A percentile compares a stretch with the other conserved stretches of the same genome.
phyloP scores from a whole-genome alignment of 2,329 filamentous ascomycete species.

The Exophiala aquamarina region DNA sequence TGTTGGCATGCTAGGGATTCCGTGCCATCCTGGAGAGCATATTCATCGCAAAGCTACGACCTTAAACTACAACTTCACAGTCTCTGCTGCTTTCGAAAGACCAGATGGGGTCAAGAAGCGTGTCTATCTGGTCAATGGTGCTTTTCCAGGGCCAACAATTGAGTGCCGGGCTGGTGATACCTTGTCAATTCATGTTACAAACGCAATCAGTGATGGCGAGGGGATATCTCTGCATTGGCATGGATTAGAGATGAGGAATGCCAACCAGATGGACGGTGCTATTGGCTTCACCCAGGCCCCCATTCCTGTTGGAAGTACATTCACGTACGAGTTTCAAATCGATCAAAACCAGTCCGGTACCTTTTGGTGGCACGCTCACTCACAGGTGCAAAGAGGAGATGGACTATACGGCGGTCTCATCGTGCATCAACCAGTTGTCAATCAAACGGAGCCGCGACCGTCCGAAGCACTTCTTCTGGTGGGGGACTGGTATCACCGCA shows the following conservation, averaged over 20 bases:
- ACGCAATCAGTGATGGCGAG: slow-evolving; percentile 30
- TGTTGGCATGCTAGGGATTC: no score
- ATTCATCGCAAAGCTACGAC: slow-evolving; percentile 36
- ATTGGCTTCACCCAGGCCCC: slow-evolving; percentile 66
- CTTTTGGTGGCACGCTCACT: slow-evolving; percentile 69
- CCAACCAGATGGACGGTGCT: slow-evolving; percentile 72
- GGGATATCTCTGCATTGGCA: slow-evolving; percentile 67
- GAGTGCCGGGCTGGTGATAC: slow-evolving; percentile 50
- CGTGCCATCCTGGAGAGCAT: slow-evolving; percentile 48
- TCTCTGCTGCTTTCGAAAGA: slow-evolving; percentile 39
- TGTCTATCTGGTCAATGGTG: slow-evolving; percentile 51
- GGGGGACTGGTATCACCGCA: no score
- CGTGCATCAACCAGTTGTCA: slow-evolving; percentile 60
- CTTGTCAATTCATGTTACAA: slow-evolving; percentile 44
- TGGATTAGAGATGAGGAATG: slow-evolving; percentile 73
- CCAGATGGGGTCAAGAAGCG: slow-evolving; percentile 54
- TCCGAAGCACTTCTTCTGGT: no score
- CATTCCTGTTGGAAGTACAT: slow-evolving; percentile 61
- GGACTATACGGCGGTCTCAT: slow-evolving; percentile 67
- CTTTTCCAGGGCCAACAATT: slow-evolving; percentile 51
- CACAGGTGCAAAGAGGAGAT: slow-evolving; percentile 63
- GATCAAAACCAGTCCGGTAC: slow-evolving; percentile 53
- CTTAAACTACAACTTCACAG: slow-evolving; percentile 41
- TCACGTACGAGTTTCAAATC: slow-evolving; percentile 67
- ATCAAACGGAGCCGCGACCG: no score